Conservation (phyloP, 1,284 basidiomycete genomes). For the Cystobasidiaceae sp. region DNA sequence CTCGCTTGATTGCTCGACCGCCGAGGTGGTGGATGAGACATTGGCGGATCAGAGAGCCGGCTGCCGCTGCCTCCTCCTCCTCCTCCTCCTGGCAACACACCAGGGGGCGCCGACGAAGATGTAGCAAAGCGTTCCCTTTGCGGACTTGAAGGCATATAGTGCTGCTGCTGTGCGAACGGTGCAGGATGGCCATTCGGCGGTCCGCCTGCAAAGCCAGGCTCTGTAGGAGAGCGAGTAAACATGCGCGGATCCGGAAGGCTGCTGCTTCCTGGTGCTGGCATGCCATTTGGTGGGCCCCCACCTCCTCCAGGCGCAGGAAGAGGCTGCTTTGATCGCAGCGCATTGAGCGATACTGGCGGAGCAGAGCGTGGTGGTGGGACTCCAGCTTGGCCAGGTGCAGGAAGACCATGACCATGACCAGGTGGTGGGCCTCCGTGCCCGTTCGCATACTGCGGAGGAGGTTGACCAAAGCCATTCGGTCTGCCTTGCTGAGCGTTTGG, state of each 20-base stretch:
- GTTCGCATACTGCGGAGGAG: slow-evolving; percentile 6
- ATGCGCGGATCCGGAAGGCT: too few relatives aligned
- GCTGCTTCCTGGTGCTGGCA: too few relatives aligned
- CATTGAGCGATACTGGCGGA: background rate
- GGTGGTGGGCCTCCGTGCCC: background rate
- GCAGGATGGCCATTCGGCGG: slow-evolving; percentile 6
- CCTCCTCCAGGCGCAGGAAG: slow-evolving; percentile 9
- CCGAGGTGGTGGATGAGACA: slow-evolving; percentile 1
- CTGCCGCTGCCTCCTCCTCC: too few relatives aligned
- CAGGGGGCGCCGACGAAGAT: too few relatives aligned
- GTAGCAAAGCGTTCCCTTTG: background rate
- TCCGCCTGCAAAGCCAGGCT: too few relatives aligned
- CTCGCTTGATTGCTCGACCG: background rate
- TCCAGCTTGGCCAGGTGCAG: background rate
- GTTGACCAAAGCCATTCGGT: slow-evolving; percentile 3
- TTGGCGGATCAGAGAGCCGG: slow-evolving; percentile 14
- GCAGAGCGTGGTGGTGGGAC: slow-evolving; percentile 9
- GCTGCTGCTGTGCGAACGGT: background rate
- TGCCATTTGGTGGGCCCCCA: background rate
- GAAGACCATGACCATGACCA: background rate
- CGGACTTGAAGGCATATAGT: background rate
- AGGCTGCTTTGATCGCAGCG: background rate
- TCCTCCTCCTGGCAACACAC: too few relatives aligned
- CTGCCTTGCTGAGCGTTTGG: slow-evolving; percentile 10
- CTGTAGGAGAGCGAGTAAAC: too few relatives aligned